Evolutionary conservation across 345 rosid genomes (phyloP).

Genomic region (Eucalyptus polybractea): DNA sequence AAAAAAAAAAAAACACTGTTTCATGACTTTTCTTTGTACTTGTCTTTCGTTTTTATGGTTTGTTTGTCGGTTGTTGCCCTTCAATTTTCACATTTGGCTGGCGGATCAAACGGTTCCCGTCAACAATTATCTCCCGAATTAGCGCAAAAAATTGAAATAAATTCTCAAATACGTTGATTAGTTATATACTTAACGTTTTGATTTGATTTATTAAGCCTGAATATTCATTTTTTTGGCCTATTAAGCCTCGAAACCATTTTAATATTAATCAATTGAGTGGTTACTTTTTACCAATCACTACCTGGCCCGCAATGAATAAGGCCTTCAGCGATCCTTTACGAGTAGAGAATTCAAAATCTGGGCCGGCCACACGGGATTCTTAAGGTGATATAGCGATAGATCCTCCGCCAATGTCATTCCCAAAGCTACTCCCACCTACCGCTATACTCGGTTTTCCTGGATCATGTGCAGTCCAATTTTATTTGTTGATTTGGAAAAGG

Average conservation of each 20-base stretch:
- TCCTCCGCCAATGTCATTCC: too few species aligned
- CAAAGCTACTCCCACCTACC: too few species aligned
- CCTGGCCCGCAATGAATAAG: too few species aligned
- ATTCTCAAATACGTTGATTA: background rate
- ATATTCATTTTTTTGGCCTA: background rate
- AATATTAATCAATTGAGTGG: background rate
- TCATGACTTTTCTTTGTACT: background rate
- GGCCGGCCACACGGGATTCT: too few species aligned
- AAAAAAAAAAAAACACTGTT: background rate
- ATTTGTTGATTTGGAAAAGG: background rate
- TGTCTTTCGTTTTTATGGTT: background rate
- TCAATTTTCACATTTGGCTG: background rate
- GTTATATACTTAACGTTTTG: background rate
- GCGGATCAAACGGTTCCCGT: slow-evolving; percentile 4
- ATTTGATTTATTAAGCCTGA: background rate
- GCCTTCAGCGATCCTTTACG: too few species aligned
- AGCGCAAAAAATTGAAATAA: background rate
- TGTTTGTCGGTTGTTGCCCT: background rate
- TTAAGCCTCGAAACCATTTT: background rate
- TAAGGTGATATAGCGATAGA: too few species aligned
- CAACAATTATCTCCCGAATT: background rate
- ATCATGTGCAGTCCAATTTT: too few species aligned
- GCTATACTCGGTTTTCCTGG: too few species aligned
- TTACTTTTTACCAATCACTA: too few species aligned
- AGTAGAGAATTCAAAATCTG: too few species aligned